Evolutionary conservation across 192 early-diverging fungal genomes (phyloP), one percentile per base, ranked within the genome.

Genomic region (Linnemannia hyalina): DNA sequence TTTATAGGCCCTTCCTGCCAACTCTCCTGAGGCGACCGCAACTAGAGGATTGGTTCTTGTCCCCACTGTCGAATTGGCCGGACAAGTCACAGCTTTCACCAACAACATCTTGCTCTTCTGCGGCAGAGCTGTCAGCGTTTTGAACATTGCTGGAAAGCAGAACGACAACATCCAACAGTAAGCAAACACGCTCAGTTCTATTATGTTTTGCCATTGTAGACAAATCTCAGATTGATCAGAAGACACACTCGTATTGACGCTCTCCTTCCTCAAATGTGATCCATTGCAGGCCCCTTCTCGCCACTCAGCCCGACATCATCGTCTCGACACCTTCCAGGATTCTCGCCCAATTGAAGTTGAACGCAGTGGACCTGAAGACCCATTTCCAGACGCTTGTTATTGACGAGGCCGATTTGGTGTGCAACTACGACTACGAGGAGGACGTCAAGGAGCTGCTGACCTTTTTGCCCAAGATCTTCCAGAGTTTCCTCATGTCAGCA

Each of bases 371-470:
- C 13, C 49, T 76, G 49, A 78, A 84, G 46, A 75, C 82, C n/a
- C 82, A 88, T 32, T 81, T 80, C 54, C 95, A 97, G 74, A 95
- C 94, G 15, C 91, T 99, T 63, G 96, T 99, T 23, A 96, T 99
- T 63, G 98, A 99, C 74, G 98, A 99, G 89, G 97, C 97, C 0
- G 98, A 99, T 89, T 88, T 99, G 72, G 94, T 99, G 2, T 88
- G 98, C 70, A 97, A 96, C 49, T 99, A 97, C 89, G 98, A 98
- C 23, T 96, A 98, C 78, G 95, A 97, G 80, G 94, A 96, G 49
- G 98, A 99, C 83, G 86, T 99, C 44, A 91, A 92, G 68, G 93
- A 94, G 41, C 90, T 99, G 23, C 80, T 97, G 52, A 82, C 90
- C 16, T 91, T 92, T 69, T 83, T 97, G 76, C 97, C 97, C 68